phyloP scores from a whole-genome alignment of 1,284 basidiomycete species.

The Heterobasidion irregulare region DNA sequence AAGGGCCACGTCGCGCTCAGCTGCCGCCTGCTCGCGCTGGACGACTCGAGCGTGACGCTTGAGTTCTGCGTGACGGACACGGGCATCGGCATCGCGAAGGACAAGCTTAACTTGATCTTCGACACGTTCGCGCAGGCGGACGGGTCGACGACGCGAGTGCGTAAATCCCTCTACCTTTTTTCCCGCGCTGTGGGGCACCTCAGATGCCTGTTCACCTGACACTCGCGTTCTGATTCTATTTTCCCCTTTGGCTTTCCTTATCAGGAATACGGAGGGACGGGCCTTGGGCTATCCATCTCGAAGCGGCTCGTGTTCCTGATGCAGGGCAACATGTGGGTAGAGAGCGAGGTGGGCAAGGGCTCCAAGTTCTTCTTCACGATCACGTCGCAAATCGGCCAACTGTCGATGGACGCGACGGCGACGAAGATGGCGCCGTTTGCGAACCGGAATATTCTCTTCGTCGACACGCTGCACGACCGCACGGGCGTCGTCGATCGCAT shows the following conservation, averaged over 20 bases:
- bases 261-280: slow-evolving; percentile 96
- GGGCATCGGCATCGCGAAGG: slow-evolving; percentile 98
- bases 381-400: slow-evolving; percentile 73
- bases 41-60: slow-evolving; percentile 77
- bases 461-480: slow-evolving; percentile 79
- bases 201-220: not conserved
- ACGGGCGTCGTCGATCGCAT: slow-evolving; percentile 78
- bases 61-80: slow-evolving; percentile 98
- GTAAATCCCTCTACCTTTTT: slow-evolving; percentile 15
- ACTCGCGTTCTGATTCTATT: not conserved
- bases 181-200: not conserved
- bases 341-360: slow-evolving; percentile 86
- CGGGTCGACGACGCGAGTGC: slow-evolving; percentile 81
- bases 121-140: slow-evolving; percentile 99
- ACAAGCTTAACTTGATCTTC: slow-evolving; percentile 98
- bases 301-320: slow-evolving; percentile 95
- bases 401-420: slow-evolving; percentile 65
- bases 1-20: slow-evolving; percentile 92
- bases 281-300: slow-evolving; percentile 92
- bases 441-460: slow-evolving; percentile 79
- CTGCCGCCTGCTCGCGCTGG: slow-evolving; percentile 69
- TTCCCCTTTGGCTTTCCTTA: not conserved
- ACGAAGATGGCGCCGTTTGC: slow-evolving; percentile 73
- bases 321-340: slow-evolving; percentile 99
- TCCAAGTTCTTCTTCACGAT: slow-evolving; percentile 98